Evolutionary conservation across 2,329 filamentous ascomycete genomes (phyloP).

Genomic region (Fusarium paranaense): DNA sequence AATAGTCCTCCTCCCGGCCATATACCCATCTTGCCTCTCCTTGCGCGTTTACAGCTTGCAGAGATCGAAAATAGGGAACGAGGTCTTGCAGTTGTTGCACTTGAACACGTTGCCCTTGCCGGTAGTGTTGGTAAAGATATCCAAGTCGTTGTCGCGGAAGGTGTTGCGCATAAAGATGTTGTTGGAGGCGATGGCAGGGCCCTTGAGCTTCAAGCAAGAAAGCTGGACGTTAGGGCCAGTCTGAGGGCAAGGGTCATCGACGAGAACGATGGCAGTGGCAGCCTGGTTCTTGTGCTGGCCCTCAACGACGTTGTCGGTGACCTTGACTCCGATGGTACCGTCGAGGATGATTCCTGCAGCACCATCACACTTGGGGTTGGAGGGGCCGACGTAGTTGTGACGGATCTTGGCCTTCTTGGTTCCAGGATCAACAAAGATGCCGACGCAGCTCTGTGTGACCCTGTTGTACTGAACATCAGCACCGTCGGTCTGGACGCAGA

Average conservation of each 20-base stretch:
- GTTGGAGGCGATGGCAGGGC: conserved; percentile 32
- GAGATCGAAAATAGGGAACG: neutral
- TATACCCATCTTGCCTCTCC: neutral
- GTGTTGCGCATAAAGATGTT: conserved; percentile 47
- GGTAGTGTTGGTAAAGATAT: conserved; percentile 34
- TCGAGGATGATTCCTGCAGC: conserved; percentile 43
- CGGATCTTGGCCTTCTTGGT: conserved; percentile 45
- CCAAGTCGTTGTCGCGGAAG: conserved; percentile 45
- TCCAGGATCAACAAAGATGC: conserved; percentile 49
- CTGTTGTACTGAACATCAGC: conserved; percentile 49
- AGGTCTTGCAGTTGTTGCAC: conserved; percentile 39
- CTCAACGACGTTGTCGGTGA: conserved; percentile 45
- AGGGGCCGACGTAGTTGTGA: conserved; percentile 44
- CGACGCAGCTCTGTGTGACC: conserved; percentile 47
- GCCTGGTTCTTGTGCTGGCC: conserved; percentile 35
- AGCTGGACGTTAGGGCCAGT: neutral
- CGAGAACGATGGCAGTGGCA: conserved; percentile 38
- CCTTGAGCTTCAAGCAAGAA: conserved; percentile 22
- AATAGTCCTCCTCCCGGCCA: neutral
- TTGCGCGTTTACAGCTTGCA: neutral
- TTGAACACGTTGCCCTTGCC: conserved; percentile 41
- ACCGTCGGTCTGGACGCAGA: conserved; percentile 50
- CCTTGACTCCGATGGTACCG: conserved; percentile 43
- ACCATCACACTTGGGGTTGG: conserved; percentile 25
- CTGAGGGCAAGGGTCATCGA: conserved; percentile 39